These are phyloP conservation scores for Kluyveromyces nonfermentans DNA, from an alignment of 805 yeast genomes.

Conservation along the genomic window DNA sequence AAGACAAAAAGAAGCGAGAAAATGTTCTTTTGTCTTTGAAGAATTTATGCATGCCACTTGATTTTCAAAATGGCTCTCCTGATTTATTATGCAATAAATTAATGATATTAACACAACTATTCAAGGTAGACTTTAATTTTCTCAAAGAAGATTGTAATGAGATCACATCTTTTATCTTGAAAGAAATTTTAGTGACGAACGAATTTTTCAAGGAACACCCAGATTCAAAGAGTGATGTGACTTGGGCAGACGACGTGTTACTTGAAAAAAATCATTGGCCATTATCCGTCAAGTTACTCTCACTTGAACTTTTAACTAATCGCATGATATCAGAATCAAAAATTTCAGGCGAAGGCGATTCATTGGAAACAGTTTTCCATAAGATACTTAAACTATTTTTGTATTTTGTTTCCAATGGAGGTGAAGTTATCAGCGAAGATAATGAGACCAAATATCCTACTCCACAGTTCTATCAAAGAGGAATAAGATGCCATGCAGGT, in stretches of 20 bases:
- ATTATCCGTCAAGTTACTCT: slow-evolving; percentile 40
- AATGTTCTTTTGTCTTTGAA: slow-evolving; percentile 6
- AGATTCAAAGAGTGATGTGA: slow-evolving; percentile 16
- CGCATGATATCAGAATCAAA: slow-evolving; percentile 36
- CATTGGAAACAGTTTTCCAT: slow-evolving; percentile 39
- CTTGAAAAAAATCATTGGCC: slow-evolving; percentile 26
- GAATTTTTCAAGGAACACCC: slow-evolving; percentile 25
- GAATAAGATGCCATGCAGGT: slow-evolving; percentile 63
- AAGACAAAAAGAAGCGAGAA: slow-evolving; percentile 33
- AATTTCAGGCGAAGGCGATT: slow-evolving; percentile 28
- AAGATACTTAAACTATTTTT: slow-evolving; percentile 61
- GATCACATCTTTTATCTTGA: slow-evolving; percentile 50
- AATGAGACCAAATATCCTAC: slow-evolving; percentile 44
- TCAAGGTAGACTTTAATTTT: slow-evolving; percentile 37
- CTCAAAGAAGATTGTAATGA: slow-evolving; percentile 47
- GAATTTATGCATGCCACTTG: not conserved
- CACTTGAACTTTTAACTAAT: slow-evolving; percentile 50
- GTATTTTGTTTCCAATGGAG: slow-evolving; percentile 63
- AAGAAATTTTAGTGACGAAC: slow-evolving; percentile 52
- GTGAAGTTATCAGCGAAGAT: slow-evolving; percentile 51
- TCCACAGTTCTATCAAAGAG: slow-evolving; percentile 51
- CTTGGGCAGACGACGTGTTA: slow-evolving; percentile 41
- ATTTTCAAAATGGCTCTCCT: slow-evolving; percentile 27
- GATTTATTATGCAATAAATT: slow-evolving; percentile 43
- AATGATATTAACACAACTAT: slow-evolving; percentile 47